These are phyloP conservation scores for Ottelia alismoides DNA, from an alignment of 106 monocot species.

Conservation along the genomic window DNA sequence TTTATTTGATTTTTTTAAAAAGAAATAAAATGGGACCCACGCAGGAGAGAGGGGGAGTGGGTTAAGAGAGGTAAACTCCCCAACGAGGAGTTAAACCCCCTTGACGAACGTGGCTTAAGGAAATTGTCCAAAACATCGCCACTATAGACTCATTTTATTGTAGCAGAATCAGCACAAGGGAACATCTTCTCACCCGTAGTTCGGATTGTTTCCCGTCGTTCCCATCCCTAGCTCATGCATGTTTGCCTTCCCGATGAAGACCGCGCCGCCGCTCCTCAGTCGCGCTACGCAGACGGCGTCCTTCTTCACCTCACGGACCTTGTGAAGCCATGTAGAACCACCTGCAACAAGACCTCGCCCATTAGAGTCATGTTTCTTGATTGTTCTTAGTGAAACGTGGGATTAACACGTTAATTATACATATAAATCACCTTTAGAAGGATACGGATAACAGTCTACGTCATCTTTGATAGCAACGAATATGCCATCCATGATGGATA, in stretches of 20 bases:
- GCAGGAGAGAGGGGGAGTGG: no score
- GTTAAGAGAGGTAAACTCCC: no score
- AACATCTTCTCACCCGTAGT: conserved; percentile 92
- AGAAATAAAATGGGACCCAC: no score
- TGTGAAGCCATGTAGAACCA: conserved; percentile 65
- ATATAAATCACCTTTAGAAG: conserved; percentile 35
- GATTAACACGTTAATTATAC: no score
- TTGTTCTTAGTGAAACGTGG: no score
- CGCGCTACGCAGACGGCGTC: conserved; percentile 91
- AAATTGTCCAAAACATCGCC: no score
- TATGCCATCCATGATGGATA: conserved; percentile 93
- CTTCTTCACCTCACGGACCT: conserved; percentile 39
- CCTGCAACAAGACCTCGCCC: conserved; percentile 30
- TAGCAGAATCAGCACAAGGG: no score
- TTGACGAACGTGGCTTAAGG: no score
- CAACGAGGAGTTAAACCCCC: no score
- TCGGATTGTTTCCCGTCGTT: conserved; percentile 89
- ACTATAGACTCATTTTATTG: no score
- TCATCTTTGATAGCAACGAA: conserved; percentile 98
- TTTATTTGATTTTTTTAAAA: no score
- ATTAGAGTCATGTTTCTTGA: background rate
- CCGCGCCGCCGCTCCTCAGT: conserved; percentile 78
- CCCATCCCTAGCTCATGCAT: conserved; percentile 99
- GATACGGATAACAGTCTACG: conserved; percentile 85
- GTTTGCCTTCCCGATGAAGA: conserved; percentile 93